Conservation (phyloP, 2,329 filamentous ascomycete species). For the Zymoseptoria pseudotritici region DNA sequence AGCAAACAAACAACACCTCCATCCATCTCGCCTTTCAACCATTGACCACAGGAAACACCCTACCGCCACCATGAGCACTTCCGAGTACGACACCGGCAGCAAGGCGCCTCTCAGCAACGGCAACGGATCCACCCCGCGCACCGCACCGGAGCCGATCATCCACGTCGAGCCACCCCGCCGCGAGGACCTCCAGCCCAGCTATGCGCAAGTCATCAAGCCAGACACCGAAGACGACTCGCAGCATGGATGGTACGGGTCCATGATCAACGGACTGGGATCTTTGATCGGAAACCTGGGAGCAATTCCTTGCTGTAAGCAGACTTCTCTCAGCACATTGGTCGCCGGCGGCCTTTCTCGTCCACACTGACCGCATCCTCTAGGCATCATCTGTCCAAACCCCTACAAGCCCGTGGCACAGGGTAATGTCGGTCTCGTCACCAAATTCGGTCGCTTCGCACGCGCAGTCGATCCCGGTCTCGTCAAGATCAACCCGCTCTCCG, state of each 20-base stretch:
- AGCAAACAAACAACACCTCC: neutral
- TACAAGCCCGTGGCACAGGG: slow-evolving; percentile 63
- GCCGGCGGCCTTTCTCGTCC: slow-evolving; percentile 4
- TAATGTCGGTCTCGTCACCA: slow-evolving; percentile 90
- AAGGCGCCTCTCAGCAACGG: slow-evolving; percentile 30
- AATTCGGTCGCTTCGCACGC: slow-evolving; percentile 90
- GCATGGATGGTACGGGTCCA: slow-evolving; percentile 66
- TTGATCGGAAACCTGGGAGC: slow-evolving; percentile 74
- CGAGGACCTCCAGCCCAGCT: slow-evolving; percentile 73
- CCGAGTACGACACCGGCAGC: slow-evolving; percentile 24
- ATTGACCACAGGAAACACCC: neutral
- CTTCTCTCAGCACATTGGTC: neutral
- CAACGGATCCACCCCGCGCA: slow-evolving; percentile 13
- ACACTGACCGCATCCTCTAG: neutral
- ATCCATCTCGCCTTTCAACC: neutral
- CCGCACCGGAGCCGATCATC: slow-evolving; percentile 29
- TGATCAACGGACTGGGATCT: slow-evolving; percentile 73
- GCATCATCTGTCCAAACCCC: slow-evolving; percentile 76
- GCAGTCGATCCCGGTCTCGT: slow-evolving; percentile 94
- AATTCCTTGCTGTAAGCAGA: slow-evolving; percentile 67
- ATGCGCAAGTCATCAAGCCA: slow-evolving; percentile 55
- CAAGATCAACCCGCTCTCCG: slow-evolving; percentile 92
- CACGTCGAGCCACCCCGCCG: slow-evolving; percentile 70
- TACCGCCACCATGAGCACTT: slow-evolving; percentile 13
- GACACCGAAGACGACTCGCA: slow-evolving; percentile 57